phyloP scores from a whole-genome alignment of 202 grass and related monocot genomes.

The Hordeum pubiflorum region DNA sequence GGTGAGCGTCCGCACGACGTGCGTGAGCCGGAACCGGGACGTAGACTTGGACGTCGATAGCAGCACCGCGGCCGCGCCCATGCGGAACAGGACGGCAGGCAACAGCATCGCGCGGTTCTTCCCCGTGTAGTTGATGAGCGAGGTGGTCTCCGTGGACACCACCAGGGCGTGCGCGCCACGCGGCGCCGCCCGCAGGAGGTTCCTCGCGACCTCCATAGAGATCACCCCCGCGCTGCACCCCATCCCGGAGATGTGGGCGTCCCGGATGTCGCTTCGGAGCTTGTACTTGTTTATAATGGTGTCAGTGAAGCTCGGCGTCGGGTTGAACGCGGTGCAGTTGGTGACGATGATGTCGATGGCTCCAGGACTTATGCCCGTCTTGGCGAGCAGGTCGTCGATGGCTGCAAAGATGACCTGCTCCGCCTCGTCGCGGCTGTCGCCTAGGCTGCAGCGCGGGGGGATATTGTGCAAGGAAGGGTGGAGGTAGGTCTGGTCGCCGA shows the following conservation, averaged over 20 bases:
- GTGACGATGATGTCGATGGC: conserved; percentile 48
- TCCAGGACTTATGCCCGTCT: conserved; percentile 27
- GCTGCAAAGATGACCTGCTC: conserved; percentile 32
- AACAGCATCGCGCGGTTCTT: conserved; percentile 44
- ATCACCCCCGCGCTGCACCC: conserved; percentile 67
- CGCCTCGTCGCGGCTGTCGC: conserved; percentile 29
- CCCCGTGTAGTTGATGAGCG: conserved; percentile 34
- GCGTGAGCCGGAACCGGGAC: conserved; percentile 42
- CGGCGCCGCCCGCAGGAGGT: conserved; percentile 27
- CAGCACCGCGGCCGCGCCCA: conserved; percentile 35
- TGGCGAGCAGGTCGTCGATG: conserved; percentile 40
- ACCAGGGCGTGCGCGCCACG: conserved; percentile 30
- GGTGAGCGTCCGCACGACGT: conserved; percentile 46
- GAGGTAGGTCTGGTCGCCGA: conserved; percentile 50
- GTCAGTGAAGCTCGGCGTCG: conserved; percentile 45
- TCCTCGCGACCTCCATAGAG: conserved; percentile 35
- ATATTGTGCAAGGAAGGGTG: conserved; percentile 31
- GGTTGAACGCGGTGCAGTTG: conserved; percentile 55
- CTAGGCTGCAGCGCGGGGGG: conserved; percentile 24
- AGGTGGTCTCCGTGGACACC: conserved; percentile 36
- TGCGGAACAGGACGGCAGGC: conserved; percentile 12
- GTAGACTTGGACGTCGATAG: conserved; percentile 23
- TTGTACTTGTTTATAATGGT: conserved; percentile 52
- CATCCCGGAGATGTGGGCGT: conserved; percentile 53
- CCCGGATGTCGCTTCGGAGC: conserved; percentile 35